phyloP scores from a whole-genome alignment of 192 early-diverging fungal species.

The Pecoramyces ruminantium region DNA sequence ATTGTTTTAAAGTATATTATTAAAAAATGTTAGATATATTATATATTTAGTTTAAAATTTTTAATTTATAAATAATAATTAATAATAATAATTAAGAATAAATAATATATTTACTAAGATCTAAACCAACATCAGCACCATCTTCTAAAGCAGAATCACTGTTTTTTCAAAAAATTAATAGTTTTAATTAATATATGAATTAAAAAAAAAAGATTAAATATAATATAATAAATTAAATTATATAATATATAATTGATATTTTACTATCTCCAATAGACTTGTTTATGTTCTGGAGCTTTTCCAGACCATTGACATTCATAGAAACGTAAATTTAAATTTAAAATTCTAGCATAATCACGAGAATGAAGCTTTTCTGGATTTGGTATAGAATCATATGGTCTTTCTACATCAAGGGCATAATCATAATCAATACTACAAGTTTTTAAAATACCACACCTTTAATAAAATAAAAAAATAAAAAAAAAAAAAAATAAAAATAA shows the following conservation, averaged over 20 bases:
- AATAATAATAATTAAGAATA: too few species aligned
- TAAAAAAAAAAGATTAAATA: too few species aligned
- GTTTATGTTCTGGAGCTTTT: neutral
- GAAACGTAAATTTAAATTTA: neutral
- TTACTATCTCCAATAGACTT: neutral
- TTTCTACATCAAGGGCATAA: neutral
- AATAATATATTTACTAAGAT: conserved; percentile 5
- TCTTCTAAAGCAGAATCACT: conserved; percentile 19
- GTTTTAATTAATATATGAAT: too few species aligned
- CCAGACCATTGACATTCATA: neutral
- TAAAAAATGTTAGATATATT: too few species aligned
- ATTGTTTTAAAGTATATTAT: too few species aligned
- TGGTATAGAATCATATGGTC: neutral
- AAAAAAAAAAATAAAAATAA: too few species aligned
- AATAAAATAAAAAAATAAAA: too few species aligned
- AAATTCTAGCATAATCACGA: neutral
- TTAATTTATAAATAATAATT: too few species aligned
- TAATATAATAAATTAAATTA: too few species aligned
- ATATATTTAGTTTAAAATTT: too few species aligned
- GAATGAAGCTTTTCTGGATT: neutral
- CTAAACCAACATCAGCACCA: conserved; percentile 15
- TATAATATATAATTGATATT: neutral
- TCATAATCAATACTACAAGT: neutral
- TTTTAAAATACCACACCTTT: neutral
- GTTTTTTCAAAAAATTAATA: neutral